Percentiles rank a stretch among this genome's conserved stretches.
Conservation (phyloP, 2,329 filamentous ascomycete species). For the Pestalotiopsis fici region DNA sequence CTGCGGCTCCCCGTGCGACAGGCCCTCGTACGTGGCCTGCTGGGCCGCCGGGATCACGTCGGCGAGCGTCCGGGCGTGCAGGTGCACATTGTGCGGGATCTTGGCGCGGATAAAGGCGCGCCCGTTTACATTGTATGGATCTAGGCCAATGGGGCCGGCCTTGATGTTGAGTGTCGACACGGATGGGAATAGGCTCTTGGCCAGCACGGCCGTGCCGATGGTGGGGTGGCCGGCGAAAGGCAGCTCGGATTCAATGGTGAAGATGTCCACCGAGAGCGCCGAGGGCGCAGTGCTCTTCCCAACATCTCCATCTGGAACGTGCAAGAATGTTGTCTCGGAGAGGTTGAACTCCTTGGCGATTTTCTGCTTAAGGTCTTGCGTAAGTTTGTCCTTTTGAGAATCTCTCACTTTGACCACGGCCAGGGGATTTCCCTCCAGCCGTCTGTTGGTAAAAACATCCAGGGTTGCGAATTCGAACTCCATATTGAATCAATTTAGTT, state of each 20-base stretch:
- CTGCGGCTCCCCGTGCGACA: conserved; percentile 18
- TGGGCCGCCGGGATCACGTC: conserved; percentile 25
- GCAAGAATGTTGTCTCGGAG: conserved; percentile 65
- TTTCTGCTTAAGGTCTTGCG: conserved; percentile 54
- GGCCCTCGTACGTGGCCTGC: conserved; percentile 12
- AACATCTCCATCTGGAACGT: conserved; percentile 38
- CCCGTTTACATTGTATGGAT: neutral
- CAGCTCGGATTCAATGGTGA: conserved; percentile 55
- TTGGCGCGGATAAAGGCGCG: conserved; percentile 50
- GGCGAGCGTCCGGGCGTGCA: conserved; percentile 50
- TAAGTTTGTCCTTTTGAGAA: conserved; percentile 35
- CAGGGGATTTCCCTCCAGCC: conserved; percentile 60
- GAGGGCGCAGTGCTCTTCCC: conserved; percentile 12
- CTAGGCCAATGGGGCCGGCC: conserved; percentile 50
- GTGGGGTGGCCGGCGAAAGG: conserved; percentile 66
- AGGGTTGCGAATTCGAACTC: conserved; percentile 52
- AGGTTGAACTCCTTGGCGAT: conserved; percentile 66
- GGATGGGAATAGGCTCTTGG: conserved; percentile 34
- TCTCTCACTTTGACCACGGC: conserved; percentile 58
- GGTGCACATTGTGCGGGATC: conserved; percentile 68
- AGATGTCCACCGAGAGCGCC: conserved; percentile 56
- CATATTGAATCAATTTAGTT: conserved; percentile 8
- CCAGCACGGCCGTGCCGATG: conserved; percentile 56
- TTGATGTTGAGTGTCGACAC: conserved; percentile 53
- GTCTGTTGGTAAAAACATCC: conserved; percentile 57